Conservation (phyloP, 148 eudicot genomes). For the Pharnaceum exiguum region DNA sequence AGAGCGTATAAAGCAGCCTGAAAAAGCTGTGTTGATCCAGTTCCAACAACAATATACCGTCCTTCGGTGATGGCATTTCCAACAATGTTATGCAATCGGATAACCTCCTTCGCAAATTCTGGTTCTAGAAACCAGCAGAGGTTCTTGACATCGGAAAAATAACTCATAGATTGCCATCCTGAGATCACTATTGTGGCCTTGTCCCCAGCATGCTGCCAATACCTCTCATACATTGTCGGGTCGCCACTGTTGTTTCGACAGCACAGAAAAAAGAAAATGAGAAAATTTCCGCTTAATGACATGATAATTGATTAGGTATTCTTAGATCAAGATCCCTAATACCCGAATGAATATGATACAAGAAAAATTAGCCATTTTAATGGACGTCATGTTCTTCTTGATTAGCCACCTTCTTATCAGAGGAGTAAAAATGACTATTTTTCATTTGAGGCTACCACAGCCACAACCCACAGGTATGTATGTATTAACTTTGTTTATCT, state of each 20-base stretch:
- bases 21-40: slow-evolving; percentile 86
- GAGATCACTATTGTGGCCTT: slow-evolving; percentile 53
- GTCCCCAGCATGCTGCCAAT: slow-evolving; percentile 70
- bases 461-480: neutral
- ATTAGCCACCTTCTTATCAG: neutral
- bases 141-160: slow-evolving; percentile 68
- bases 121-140: slow-evolving; percentile 93
- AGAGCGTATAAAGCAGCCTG: slow-evolving; percentile 92
- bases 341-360: neutral
- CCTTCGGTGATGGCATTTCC: slow-evolving; percentile 77
- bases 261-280: neutral
- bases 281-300: neutral
- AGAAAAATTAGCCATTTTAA: neutral
- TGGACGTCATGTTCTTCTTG: slow-evolving; percentile 14
- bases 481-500: too few species aligned
- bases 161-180: slow-evolving; percentile 84
- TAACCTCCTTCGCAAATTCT: slow-evolving; percentile 49
- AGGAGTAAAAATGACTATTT: neutral
- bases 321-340: neutral
- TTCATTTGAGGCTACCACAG: neutral
- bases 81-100: slow-evolving; percentile 61
- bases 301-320: neutral
- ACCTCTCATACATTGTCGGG: slow-evolving; percentile 92
- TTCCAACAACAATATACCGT: slow-evolving; percentile 80
- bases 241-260: slow-evolving; percentile 60